Evolutionary conservation across 2,329 filamentous ascomycete species (phyloP), one percentile per base, ranked within the genome.

Genomic region (Cercospora sojina): DNA sequence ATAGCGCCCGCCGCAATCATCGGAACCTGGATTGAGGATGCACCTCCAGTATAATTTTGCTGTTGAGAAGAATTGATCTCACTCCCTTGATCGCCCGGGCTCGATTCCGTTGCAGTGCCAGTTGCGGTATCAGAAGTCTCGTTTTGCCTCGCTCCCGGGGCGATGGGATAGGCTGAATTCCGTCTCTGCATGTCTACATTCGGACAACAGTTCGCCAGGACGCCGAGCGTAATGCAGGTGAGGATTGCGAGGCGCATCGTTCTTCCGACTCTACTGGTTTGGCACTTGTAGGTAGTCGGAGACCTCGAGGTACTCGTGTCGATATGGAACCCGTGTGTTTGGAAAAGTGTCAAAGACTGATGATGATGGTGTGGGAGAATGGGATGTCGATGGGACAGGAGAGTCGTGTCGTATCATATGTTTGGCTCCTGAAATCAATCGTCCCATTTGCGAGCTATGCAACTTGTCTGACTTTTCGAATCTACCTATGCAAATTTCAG

Each of bases 111-210:
- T 29, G 25, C 51, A 47, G 51, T 55, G 20, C 23, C n/a, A 55
- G 23, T 31, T 18, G 56, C 27, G 10, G 47, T 27, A 23, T 31
- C n/a, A n/a, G 51, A 29, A 27, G 38, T 49, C 10, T 55, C 27
- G 12, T 62, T 62, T 23, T 16, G 12, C 12, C 31, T 35, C 12
- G 59, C 59, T 16, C 59, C 59, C 2, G 59, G 49, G n/a, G 59
- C 59, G 47, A 62, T 62, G 5, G 59, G 59, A 13, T 62, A 62
- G 9, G 59, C 35, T 1, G 59, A 53, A 27, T 62, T 55, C n/a
- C 51, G 10, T 5, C 59, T 31, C 32, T 62, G 59, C n/a, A 49
- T 49, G 20, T 62, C n/a, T 18, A 62, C 41, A 35, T 62, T 62
- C 10, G 59, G 59, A 27, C 59, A 62, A 27, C 47, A 53, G 31